A percentile compares a stretch with the other conserved stretches of the same genome.
These are phyloP conservation scores for Gorgonomyces haynaldii DNA, from an alignment of 192 early-diverging fungal genomes.

Conservation along the genomic window DNA sequence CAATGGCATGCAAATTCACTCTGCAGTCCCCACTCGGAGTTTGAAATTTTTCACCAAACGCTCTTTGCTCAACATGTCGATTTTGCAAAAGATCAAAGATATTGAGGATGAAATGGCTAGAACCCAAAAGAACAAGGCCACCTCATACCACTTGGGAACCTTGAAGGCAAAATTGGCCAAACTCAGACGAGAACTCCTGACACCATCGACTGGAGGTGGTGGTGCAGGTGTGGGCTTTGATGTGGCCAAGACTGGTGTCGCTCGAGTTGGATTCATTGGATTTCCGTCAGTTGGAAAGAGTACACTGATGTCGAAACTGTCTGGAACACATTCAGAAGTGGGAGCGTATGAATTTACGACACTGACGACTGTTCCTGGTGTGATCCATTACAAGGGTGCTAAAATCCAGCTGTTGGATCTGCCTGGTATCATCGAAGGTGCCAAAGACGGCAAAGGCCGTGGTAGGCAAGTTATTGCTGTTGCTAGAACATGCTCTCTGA, in stretches of 20 bases:
- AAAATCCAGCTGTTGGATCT: constrained; percentile 99
- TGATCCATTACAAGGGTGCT: constrained; percentile 91
- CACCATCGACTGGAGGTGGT: constrained; percentile 71
- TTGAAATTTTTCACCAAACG: too few relatives aligned
- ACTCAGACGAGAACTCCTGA: constrained; percentile 85
- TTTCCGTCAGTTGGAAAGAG: constrained; percentile 95
- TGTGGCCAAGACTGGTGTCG: constrained; percentile 97
- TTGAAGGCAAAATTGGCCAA: constrained; percentile 96
- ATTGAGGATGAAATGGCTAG: constrained; percentile 39
- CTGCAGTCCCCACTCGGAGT: too few relatives aligned
- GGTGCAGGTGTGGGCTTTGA: constrained; percentile 91
- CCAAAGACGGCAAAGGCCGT: constrained; percentile 98
- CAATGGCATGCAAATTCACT: too few relatives aligned
- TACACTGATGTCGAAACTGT: constrained; percentile 94
- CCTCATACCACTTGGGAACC: constrained; percentile 80
- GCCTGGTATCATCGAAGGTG: constrained; percentile 95
- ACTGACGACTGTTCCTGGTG: constrained; percentile 96
- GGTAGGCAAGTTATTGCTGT: constrained; percentile 96
- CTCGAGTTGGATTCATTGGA: constrained; percentile 91
- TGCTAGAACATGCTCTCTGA: constrained; percentile 92
- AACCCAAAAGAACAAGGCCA: constrained; percentile 90
- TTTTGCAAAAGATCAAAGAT: constrained; percentile 21
- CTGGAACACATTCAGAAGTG: constrained; percentile 92
- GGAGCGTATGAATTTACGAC: constrained; percentile 98
- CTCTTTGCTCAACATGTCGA: constrained; percentile 11